A percentile compares a stretch with the other conserved stretches of the same genome.
phyloP scores from a whole-genome alignment of 2,329 filamentous ascomycete genomes.

The Talaromyces sp. region DNA sequence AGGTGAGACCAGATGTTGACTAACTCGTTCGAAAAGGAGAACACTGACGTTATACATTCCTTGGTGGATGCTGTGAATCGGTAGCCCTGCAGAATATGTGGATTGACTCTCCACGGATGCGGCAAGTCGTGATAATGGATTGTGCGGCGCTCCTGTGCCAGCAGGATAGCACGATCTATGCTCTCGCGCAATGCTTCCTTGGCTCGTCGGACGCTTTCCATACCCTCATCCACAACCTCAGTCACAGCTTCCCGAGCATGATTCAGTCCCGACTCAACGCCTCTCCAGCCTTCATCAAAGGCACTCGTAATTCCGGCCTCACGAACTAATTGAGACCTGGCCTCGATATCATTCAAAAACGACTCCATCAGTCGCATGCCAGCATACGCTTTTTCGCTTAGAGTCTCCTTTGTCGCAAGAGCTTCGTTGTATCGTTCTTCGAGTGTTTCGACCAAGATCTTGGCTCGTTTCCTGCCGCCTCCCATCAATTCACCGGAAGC shows the following conservation, averaged over 20 bases:
- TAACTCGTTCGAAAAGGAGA: slow-evolving; percentile 83
- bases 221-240: slow-evolving; percentile 69
- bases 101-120: slow-evolving; percentile 89
- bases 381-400: slow-evolving; percentile 88
- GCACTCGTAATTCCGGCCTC: slow-evolving; percentile 69
- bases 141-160: slow-evolving; percentile 75
- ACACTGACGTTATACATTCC: slow-evolving; percentile 80
- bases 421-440: slow-evolving; percentile 85
- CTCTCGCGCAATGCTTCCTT: slow-evolving; percentile 79
- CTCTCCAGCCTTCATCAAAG: slow-evolving; percentile 73
- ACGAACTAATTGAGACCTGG: slow-evolving; percentile 72
- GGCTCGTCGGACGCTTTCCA: slow-evolving; percentile 78
- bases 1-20: slow-evolving; percentile 98
- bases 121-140: slow-evolving; percentile 89
- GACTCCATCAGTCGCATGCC: slow-evolving; percentile 82
- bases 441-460: slow-evolving; percentile 87
- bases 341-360: slow-evolving; percentile 82
- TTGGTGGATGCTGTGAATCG: slow-evolving; percentile 90
- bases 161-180: slow-evolving; percentile 71
- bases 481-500: slow-evolving; percentile 89
- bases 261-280: slow-evolving; percentile 74
- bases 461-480: slow-evolving; percentile 75
- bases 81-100: slow-evolving; percentile 86
- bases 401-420: slow-evolving; percentile 74
- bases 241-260: slow-evolving; percentile 73